Conservation (phyloP, 176 grass and related monocot genomes). For the Tillandsia leiboldiana region DNA sequence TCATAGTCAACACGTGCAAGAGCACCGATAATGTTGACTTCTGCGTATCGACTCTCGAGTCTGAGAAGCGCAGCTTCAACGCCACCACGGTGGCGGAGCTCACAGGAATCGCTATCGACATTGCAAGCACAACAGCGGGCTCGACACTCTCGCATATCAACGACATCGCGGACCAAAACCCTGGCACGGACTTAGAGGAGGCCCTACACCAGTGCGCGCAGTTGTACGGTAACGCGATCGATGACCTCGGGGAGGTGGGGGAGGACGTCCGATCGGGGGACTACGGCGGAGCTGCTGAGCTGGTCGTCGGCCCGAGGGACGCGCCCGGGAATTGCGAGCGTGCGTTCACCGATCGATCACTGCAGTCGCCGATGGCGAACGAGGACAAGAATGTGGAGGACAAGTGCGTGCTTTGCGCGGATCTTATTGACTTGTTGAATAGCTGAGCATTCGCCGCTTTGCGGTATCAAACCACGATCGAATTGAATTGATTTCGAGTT, state of each 20-base stretch:
- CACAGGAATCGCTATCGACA: background rate
- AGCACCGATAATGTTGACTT: background rate
- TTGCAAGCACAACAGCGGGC: background rate
- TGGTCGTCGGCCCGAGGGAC: background rate
- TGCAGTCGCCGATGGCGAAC: background rate
- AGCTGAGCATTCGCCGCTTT: no score
- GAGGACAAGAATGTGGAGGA: background rate
- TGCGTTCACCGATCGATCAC: background rate
- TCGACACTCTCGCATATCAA: background rate
- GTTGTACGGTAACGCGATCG: background rate
- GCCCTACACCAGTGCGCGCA: background rate
- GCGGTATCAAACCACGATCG: no score
- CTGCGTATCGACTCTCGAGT: constrained; percentile 10
- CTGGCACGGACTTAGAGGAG: background rate
- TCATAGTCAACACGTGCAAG: constrained; percentile 11
- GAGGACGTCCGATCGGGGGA: background rate
- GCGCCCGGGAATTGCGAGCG: background rate
- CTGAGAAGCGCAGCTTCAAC: background rate
- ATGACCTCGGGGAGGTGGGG: background rate
- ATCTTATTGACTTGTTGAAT: constrained; percentile 17
- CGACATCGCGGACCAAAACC: background rate
- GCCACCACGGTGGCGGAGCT: background rate
- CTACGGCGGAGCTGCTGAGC: background rate
- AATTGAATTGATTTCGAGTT: no score
- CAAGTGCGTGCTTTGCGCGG: background rate